phyloP scores from a whole-genome alignment of 164 flowering plant species.

The Nymphaea colorata region DNA sequence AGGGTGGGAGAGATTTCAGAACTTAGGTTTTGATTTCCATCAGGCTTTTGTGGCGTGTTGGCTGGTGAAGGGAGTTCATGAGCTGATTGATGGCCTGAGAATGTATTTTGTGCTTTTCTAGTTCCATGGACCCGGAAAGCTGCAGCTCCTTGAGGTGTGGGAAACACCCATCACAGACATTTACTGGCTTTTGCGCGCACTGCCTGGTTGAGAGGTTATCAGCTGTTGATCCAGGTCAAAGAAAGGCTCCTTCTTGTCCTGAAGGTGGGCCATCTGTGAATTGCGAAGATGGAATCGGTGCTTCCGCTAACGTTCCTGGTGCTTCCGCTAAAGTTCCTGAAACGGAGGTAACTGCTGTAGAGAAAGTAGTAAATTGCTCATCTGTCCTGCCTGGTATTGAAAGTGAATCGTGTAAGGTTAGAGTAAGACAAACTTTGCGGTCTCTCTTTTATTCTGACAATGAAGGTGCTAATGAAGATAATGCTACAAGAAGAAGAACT shows the following conservation, averaged over 20 bases:
- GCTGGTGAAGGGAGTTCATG: not conserved
- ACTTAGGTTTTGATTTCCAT: not conserved
- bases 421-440: constrained; percentile 7
- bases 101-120: not conserved
- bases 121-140: constrained; percentile 9
- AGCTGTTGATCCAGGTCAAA: constrained; percentile 2
- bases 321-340: not conserved
- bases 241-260: constrained; percentile 3
- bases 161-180: constrained; percentile 8
- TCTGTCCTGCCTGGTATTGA: not conserved
- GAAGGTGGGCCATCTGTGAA: not conserved
- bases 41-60: not conserved
- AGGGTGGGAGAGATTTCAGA: not conserved
- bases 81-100: not conserved
- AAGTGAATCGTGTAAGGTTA: constrained; percentile 3
- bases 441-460: constrained; percentile 12
- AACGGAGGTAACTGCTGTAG: not conserved
- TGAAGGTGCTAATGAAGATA: not conserved
- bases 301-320: not conserved
- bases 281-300: not conserved
- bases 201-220: constrained; percentile 12
- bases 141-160: constrained; percentile 4
- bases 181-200: constrained; percentile 10
- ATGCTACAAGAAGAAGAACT: not conserved
- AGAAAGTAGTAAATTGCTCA: constrained; percentile 2